phyloP scores from a whole-genome alignment of 352 stramenopile species.

The Globisporangium orthogonon region DNA sequence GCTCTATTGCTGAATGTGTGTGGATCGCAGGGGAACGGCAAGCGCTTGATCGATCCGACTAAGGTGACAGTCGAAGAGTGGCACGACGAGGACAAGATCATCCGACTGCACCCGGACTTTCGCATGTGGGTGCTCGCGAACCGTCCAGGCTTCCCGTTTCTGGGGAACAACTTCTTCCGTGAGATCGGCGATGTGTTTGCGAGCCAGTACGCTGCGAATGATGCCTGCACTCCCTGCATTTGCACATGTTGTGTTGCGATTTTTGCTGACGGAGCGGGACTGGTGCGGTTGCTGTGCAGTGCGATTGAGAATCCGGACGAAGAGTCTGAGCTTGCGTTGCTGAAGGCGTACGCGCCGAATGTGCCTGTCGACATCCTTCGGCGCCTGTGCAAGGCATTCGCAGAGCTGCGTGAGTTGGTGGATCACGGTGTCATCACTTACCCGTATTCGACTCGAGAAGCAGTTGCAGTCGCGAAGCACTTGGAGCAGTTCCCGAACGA shows the following conservation, averaged over 20 bases:
- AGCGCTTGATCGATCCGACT: slow-evolving; percentile 65
- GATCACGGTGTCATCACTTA: slow-evolving; percentile 90
- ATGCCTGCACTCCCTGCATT: neutral
- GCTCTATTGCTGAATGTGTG: too few species aligned
- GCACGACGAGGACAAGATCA: slow-evolving; percentile 73
- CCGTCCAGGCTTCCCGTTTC: slow-evolving; percentile 93
- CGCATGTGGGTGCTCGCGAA: slow-evolving; percentile 94
- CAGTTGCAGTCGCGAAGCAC: slow-evolving; percentile 92
- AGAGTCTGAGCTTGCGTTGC: slow-evolving; percentile 86
- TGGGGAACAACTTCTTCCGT: slow-evolving; percentile 95
- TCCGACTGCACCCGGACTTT: slow-evolving; percentile 91
- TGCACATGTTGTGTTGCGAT: neutral
- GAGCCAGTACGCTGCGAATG: slow-evolving; percentile 54
- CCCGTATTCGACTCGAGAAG: slow-evolving; percentile 92
- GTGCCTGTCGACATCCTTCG: slow-evolving; percentile 73
- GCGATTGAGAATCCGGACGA: slow-evolving; percentile 90
- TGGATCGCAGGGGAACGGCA: slow-evolving; percentile 73
- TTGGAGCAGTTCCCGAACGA: slow-evolving; percentile 90
- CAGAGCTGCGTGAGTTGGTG: slow-evolving; percentile 85
- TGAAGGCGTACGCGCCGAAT: slow-evolving; percentile 87
- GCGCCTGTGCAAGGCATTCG: slow-evolving; percentile 84
- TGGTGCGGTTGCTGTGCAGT: slow-evolving; percentile 10
- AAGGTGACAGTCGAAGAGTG: slow-evolving; percentile 62
- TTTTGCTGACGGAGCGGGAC: slow-evolving; percentile 1
- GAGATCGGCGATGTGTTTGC: slow-evolving; percentile 94